Conservation (phyloP, 2,329 filamentous ascomycete genomes). For the Lachnellula hyalina region DNA sequence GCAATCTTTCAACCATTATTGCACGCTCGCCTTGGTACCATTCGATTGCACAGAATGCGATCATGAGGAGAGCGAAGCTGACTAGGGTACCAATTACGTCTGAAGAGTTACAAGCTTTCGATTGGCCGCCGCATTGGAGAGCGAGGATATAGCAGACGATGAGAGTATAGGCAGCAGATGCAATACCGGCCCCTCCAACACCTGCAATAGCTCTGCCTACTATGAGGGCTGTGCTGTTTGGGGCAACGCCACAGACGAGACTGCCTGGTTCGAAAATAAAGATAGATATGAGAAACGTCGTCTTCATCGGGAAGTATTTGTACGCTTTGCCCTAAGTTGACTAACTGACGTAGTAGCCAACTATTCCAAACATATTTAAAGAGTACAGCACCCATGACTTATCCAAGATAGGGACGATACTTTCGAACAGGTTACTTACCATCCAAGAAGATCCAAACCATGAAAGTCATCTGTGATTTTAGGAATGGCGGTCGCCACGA, state of each 20-base stretch:
- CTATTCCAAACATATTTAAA: no score
- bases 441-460: conserved; percentile 43
- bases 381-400: no score
- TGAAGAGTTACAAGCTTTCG: conserved; percentile 38
- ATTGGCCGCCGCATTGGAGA: conserved; percentile 43
- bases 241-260: conserved; percentile 34
- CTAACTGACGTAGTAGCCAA: neutral
- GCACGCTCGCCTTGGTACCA: conserved; percentile 42
- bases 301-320: conserved; percentile 33
- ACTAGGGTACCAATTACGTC: conserved; percentile 40
- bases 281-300: conserved; percentile 29
- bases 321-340: conserved; percentile 31
- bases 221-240: conserved; percentile 32
- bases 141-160: conserved; percentile 42
- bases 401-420: no score
- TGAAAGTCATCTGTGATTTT: conserved; percentile 49
- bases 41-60: conserved; percentile 35
- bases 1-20: conserved; percentile 44
- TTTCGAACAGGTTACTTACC: conserved; percentile 34
- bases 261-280: conserved; percentile 35
- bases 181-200: conserved; percentile 30
- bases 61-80: conserved; percentile 31
- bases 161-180: conserved; percentile 40
- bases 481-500: conserved; percentile 52
- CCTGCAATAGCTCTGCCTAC: conserved; percentile 34